A percentile compares a stretch with the other conserved stretches of the same genome.
Evolutionary conservation across 1,284 basidiomycete species (phyloP).

Genomic region (Xerocomus minutiporus): DNA sequence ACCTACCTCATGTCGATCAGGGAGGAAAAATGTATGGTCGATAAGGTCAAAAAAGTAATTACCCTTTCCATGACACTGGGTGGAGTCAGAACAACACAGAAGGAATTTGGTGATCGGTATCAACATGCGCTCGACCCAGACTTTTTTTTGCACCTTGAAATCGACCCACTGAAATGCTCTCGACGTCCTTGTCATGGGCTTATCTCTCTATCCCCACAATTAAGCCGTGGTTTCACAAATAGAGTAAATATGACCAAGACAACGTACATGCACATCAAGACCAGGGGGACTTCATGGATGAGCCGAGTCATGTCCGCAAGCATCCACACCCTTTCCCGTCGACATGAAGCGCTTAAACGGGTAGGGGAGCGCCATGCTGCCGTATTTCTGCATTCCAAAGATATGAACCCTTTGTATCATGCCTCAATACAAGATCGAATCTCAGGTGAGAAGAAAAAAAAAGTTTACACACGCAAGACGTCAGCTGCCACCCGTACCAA

Average conservation of each 20-base stretch:
- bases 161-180: not conserved
- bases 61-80: conserved; percentile 4
- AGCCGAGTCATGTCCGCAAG: conserved; percentile 1
- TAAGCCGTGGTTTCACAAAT: not conserved
- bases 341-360: not conserved
- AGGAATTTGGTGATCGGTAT: not conserved
- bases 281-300: conserved; percentile 1
- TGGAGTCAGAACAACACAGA: not conserved
- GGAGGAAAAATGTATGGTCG: not conserved
- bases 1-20: conserved; percentile 8
- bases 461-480: conserved; percentile 11
- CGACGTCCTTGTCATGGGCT: not conserved
- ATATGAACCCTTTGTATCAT: conserved; percentile 8
- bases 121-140: conserved; percentile 7
- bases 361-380: conserved; percentile 5
- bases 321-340: conserved; percentile 1
- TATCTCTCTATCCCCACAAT: not conserved
- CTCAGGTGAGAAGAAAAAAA: conserved; percentile 9
- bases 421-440: conserved; percentile 10
- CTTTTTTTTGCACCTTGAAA: not conserved
- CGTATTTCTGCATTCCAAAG: conserved; percentile 5
- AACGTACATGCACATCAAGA: not conserved
- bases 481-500: conserved; percentile 10
- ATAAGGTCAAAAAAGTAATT: conserved; percentile 2
- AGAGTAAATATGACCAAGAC: not conserved